These are phyloP conservation scores for Tylopilus subfusipes DNA, from an alignment of 768 basidiomycete genomes.

Conservation along the genomic window DNA sequence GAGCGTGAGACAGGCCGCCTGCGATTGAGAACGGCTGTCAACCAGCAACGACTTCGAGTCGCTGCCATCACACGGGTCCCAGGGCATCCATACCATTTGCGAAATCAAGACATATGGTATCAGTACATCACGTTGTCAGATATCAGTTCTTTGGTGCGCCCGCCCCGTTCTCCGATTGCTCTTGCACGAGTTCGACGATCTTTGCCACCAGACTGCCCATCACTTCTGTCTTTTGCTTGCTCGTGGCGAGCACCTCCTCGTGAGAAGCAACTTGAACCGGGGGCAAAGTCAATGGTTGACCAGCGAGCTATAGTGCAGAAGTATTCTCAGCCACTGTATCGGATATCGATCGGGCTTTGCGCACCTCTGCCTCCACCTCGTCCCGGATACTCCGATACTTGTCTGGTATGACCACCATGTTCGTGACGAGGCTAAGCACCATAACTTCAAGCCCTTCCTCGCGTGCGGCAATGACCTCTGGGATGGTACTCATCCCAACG, in stretches of 20 bases:
- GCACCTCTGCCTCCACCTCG: constrained; percentile 75
- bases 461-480: constrained; percentile 78
- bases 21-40: neutral
- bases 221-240: constrained; percentile 64
- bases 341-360: constrained; percentile 11
- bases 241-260: constrained; percentile 69
- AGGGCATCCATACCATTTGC: neutral
- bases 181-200: constrained; percentile 47
- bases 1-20: constrained; percentile 21
- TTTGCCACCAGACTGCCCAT: constrained; percentile 68
- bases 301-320: constrained; percentile 49
- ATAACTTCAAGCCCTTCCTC: constrained; percentile 73
- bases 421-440: constrained; percentile 83
- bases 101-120: neutral
- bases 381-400: constrained; percentile 65
- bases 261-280: constrained; percentile 59
- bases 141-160: constrained; percentile 3
- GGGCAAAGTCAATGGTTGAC: constrained; percentile 44
- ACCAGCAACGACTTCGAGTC: neutral
- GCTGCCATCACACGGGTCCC: neutral
- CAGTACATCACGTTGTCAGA: constrained; percentile 1
- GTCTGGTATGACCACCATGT: constrained; percentile 73
- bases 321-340: constrained; percentile 2
- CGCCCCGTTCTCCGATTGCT: constrained; percentile 10
- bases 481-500: constrained; percentile 94